A percentile compares a stretch with the other conserved stretches of the same genome.
These are phyloP conservation scores for Lippia alba DNA, from an alignment of 305 asterid genomes.

Conservation along the genomic window DNA sequence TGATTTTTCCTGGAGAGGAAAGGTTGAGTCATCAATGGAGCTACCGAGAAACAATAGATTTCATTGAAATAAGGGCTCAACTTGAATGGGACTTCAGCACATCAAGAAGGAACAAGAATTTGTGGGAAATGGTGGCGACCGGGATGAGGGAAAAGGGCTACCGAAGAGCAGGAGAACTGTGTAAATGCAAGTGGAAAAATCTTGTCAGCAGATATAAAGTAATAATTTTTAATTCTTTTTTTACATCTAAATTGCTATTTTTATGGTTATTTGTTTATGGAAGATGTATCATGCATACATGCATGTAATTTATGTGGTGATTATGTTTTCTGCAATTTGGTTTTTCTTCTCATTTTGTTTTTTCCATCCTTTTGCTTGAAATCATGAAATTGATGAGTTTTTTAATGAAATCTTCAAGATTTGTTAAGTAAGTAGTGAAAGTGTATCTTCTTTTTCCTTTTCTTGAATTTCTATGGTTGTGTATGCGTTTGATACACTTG, in stretches of 20 bases:
- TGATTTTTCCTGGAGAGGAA: slow-evolving; percentile 48
- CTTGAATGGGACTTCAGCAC: slow-evolving; percentile 43
- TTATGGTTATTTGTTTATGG: not conserved
- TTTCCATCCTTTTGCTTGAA: not conserved
- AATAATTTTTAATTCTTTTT: not conserved
- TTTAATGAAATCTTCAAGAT: not conserved
- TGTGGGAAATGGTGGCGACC: slow-evolving; percentile 58
- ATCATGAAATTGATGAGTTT: slow-evolving; percentile 1
- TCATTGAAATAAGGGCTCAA: slow-evolving; percentile 48
- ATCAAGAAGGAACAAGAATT: slow-evolving; percentile 43
- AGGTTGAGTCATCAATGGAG: slow-evolving; percentile 57
- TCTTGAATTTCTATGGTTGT: not conserved
- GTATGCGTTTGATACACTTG: not conserved
- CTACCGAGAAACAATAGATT: slow-evolving; percentile 52
- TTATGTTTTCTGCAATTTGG: not conserved
- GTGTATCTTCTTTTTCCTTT: not conserved
- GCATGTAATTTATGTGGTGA: not conserved
- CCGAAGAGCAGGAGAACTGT: slow-evolving; percentile 55
- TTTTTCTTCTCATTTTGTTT: not conserved
- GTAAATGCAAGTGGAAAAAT: slow-evolving; percentile 64
- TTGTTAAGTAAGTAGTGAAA: not conserved
- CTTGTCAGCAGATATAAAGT: slow-evolving; percentile 56
- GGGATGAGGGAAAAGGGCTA: slow-evolving; percentile 53
- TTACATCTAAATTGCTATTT: not conserved
- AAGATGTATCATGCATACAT: slow-evolving; percentile 8